Evolutionary conservation across 495 filamentous ascomycete genomes (phyloP).

Genomic region (Hamigera avellanea): DNA sequence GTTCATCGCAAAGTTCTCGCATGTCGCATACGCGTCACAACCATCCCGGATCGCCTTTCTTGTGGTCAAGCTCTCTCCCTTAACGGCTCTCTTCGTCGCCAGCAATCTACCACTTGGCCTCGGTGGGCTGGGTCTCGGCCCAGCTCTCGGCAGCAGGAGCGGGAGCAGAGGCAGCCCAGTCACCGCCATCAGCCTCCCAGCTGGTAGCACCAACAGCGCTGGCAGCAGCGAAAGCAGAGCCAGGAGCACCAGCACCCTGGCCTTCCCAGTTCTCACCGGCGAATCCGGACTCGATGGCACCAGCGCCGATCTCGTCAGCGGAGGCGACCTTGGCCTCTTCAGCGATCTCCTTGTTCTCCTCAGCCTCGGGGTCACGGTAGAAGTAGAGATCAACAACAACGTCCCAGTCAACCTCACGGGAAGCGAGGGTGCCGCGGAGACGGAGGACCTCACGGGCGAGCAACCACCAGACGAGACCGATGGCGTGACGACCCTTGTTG

Average conservation of each 20-base stretch:
- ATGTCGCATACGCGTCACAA: slow-evolving; percentile 10
- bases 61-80: slow-evolving; percentile 15
- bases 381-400: slow-evolving; percentile 99
- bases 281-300: slow-evolving; percentile 73
- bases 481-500: slow-evolving; percentile 99
- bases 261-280: slow-evolving; percentile 43
- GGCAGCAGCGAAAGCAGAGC: slow-evolving; percentile 50
- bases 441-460: slow-evolving; percentile 98
- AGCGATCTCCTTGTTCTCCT: slow-evolving; percentile 86
- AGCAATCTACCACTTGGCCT: slow-evolving; percentile 54
- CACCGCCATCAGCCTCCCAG: slow-evolving; percentile 73
- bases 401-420: slow-evolving; percentile 93
- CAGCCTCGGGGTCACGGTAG: slow-evolving; percentile 98
- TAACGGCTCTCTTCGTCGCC: slow-evolving; percentile 22
- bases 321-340: slow-evolving; percentile 56
- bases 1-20: slow-evolving; percentile 1
- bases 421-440: slow-evolving; percentile 88
- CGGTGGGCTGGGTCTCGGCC: slow-evolving; percentile 46
- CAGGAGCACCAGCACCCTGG: slow-evolving; percentile 48
- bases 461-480: slow-evolving; percentile 99
- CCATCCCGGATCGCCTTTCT: slow-evolving; percentile 18
- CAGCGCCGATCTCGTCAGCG: slow-evolving; percentile 74
- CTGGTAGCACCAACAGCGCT: slow-evolving; percentile 47
- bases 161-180: slow-evolving; percentile 53
- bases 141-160: slow-evolving; percentile 53